Base-by-base conservation (phyloP, 2,329 filamentous ascomycete genomes). In the Cylindrodendrum hubeiense region DNA sequence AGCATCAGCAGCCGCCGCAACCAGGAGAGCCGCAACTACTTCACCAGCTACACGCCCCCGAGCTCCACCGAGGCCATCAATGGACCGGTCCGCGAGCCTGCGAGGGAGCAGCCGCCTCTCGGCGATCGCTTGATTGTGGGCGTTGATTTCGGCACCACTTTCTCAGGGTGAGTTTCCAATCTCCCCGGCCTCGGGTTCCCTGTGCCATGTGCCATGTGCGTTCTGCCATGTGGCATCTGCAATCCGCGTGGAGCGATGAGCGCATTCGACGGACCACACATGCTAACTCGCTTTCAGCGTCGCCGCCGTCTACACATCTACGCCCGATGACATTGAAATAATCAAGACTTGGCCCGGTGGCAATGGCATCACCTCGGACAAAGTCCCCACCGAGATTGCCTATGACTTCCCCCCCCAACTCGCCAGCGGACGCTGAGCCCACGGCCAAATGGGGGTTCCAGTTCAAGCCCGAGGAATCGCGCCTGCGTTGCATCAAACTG, bases 281-380 rank as follows among this genome's bases (percentile, higher is more conserved):
- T 39, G 56, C 57, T 64, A 60, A 71, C 58, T 37, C 54, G 8
- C 6, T 34, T 19, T 1, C 51, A 81, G 79, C 22, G 91, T 93
- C 63, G 91, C 91, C 7, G 89, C 90, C 30, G 90, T 93, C 4
- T 93, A 93, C 73, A 92, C 90, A 15, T 91, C 89, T 4, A 93
- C 89, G 2, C 92, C 92, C 13, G 92, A 95, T 77, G 92, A 94
- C 77, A 85, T 95, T 63, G 91, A 94, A 76, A 93, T 94, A 73
- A 94, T 95, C 82, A 94, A 94, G 82, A 91, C 88, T 15, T 95
- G 93, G 93, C 92, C 93, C 0, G 93, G 93, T 26, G 91, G 91
- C 28, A 94, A 95, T 75, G 92, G 92, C 73, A 93, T 95, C 80
- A 94, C 93, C n/a, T 94, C 91, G 37, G 92, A 95, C 82, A 95